Evolutionary conservation across 371 early-diverging fungal genomes (phyloP), one percentile per base, ranked within the genome.

Genomic region (Saksenaea oblongispora): DNA sequence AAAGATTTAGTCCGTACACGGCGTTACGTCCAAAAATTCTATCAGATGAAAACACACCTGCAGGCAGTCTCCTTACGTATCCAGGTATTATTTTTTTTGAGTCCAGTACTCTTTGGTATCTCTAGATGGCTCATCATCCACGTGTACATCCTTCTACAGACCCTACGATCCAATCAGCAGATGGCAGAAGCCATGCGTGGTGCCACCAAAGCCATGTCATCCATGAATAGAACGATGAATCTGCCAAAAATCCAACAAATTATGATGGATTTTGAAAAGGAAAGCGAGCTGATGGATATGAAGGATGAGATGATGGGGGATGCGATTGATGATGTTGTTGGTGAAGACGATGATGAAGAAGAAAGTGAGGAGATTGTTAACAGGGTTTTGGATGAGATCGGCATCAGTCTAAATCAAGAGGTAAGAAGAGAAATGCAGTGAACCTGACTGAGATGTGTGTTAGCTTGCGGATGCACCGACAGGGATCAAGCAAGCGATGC

Each of bases 221-320:
- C 91, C n/a, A 98, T 98, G 98, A 98, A 98, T 76, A 83, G 87
- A 62, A 81, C 84, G 53, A 90, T 98, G 86, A 97, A 98, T 76
- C 76, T 98, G 53, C 98, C 97, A 5, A 89, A 88, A 47, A 92
- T 98, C 37, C 90, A 93, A 56, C 91, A 92, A 65, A 96, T 98
- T 55, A 95, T 98, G 94, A 92, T 94, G 93, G 96, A 98, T 41
- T 98, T 98, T 81, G 97, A 97, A 72, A 85, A 82, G 72, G 96
- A 98, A 79, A 85, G 86, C 35, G 97, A 95, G 69, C 76, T 94
- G 70, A 95, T 98, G 97, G 96, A 98, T 71, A 96, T 98, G 97
- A 97, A 97, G 80, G 95, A 95, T 61, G 97, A 96, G 68, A 92
- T 98, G 93, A 95, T 98, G 95, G 91, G 91, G 51, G 98, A 98